Evolutionary conservation across 2,329 filamentous ascomycete genomes (phyloP).

Genomic region (Cladosporium velox): DNA sequence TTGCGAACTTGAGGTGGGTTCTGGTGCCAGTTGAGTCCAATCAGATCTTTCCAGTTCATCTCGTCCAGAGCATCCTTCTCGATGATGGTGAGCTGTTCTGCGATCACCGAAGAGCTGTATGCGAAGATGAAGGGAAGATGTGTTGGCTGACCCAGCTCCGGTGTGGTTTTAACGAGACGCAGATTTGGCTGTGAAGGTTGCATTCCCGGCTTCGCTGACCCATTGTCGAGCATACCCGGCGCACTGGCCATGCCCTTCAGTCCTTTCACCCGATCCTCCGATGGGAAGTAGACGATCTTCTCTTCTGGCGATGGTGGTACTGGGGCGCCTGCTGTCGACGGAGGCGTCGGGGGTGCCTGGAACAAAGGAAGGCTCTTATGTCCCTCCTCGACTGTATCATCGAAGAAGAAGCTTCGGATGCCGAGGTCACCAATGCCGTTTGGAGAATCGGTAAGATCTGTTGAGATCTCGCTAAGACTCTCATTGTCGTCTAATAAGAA

Average conservation of each 20-base stretch:
- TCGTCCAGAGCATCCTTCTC: conserved; percentile 85
- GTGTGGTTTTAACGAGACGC: neutral
- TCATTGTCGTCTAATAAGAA: conserved; percentile 58
- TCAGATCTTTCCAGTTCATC: conserved; percentile 84
- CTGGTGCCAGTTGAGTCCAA: conserved; percentile 81
- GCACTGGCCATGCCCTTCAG: conserved; percentile 1
- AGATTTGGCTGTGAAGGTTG: conserved; percentile 6
- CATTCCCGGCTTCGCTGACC: neutral
- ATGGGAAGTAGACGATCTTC: neutral
- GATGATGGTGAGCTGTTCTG: conserved; percentile 81
- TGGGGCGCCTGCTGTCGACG: conserved; percentile 41
- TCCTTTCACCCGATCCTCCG: neutral
- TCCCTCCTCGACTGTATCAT: conserved; percentile 45
- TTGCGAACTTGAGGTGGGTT: conserved; percentile 47
- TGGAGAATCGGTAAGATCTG: conserved; percentile 54
- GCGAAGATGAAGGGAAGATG: conserved; percentile 80
- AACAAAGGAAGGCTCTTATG: conserved; percentile 41
- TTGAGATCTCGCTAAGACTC: conserved; percentile 57
- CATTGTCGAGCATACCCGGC: conserved; percentile 1
- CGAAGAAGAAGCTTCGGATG: conserved; percentile 53
- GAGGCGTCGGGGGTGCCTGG: conserved; percentile 44
- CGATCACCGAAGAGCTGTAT: conserved; percentile 75
- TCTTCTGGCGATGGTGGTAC: conserved; percentile 28
- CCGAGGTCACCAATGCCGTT: conserved; percentile 42
- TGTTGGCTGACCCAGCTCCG: conserved; percentile 27